Evolutionary conservation across 2,329 filamentous ascomycete species (phyloP), one percentile per base, ranked within the genome.

Genomic region (Pseudogymnoascus sp.): DNA sequence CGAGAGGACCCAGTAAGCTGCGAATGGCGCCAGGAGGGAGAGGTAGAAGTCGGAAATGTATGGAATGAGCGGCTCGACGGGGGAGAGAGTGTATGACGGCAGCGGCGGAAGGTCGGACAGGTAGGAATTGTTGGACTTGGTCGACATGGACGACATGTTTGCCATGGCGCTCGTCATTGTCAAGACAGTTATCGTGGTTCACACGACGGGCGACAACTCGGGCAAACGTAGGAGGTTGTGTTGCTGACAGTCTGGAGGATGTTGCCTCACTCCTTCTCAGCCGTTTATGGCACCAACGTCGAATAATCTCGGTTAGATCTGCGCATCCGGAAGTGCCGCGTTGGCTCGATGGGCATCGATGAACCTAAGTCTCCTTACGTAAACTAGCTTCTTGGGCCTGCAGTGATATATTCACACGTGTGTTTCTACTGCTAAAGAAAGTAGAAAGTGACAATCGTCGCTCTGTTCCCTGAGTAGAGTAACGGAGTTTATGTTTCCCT

Each of bases 1-100:
- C 18, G 93, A 97, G 34, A 96, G 78, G 21, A 79, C 77, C 95
- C 95, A 99, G 82, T 99, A 99, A 64, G 89, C 89, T 70, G 91
- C 74, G 65, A 97, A 83, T 31, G 93, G 93, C 12, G 89, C 79
- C 56, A 93, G 75, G 64, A 96, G 81, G 53, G 89, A 85, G 28
- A 96, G 79, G 76, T 89, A 86, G 72, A 89, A 88, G 78, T 99
- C 95, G 64, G 92, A 86, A 16, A 96, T 82, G 76, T 88, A 89
- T 44, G 90, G 79, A 65, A 97, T 75, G 63, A 97, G 80, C 63
- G 91, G 85, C 66, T 86, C 82, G 53, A 89, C 85, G 7, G 87
- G 86, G 67, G 80, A 80, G 63, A 95, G 79, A 23, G 85, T 86
- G 79, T 96, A 97, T n/a, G 83, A 77, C 59, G 95, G 93, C 50